Evolutionary conservation across 495 filamentous ascomycete genomes (phyloP).

Genomic region (Penicillium coprophilum): DNA sequence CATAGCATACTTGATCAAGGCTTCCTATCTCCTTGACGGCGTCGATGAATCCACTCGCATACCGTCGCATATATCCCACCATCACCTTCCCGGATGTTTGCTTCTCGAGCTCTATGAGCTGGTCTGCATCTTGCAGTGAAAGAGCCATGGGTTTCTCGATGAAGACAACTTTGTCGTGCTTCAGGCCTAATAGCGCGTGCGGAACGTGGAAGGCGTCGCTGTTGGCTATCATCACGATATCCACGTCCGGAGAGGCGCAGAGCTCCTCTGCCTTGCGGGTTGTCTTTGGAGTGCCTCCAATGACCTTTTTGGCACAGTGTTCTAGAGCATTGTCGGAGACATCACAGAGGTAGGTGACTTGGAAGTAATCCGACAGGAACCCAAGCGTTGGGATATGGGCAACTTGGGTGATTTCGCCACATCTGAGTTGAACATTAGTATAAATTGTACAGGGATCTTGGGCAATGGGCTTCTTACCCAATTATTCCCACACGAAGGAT

Average conservation of each 20-base stretch:
- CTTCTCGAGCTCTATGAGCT: slow-evolving; percentile 35
- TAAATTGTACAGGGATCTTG: neutral
- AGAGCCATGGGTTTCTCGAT: slow-evolving; percentile 50
- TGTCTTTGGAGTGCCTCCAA: slow-evolving; percentile 17
- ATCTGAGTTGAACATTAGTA: neutral
- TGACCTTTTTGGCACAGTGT: slow-evolving; percentile 24
- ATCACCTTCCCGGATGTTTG: slow-evolving; percentile 34
- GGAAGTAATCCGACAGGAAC: slow-evolving; percentile 33
- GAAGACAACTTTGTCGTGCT: slow-evolving; percentile 38
- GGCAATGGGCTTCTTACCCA: neutral
- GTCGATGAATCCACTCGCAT: slow-evolving; percentile 39
- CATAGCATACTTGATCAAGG: slow-evolving; percentile 39
- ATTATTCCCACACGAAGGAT: slow-evolving; percentile 8
- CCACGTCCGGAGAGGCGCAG: slow-evolving; percentile 36
- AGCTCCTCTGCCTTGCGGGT: slow-evolving; percentile 28
- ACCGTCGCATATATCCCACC: slow-evolving; percentile 51
- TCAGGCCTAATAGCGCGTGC: slow-evolving; percentile 37
- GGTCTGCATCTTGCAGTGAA: slow-evolving; percentile 23
- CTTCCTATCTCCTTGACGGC: slow-evolving; percentile 36
- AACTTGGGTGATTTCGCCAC: slow-evolving; percentile 41
- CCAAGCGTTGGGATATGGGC: slow-evolving; percentile 42
- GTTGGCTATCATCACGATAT: slow-evolving; percentile 41
- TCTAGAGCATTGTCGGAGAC: slow-evolving; percentile 29
- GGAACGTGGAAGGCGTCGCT: slow-evolving; percentile 41
- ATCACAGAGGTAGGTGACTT: slow-evolving; percentile 38